Evolutionary conservation across 371 early-diverging fungal genomes (phyloP).

Genomic region (Rhizomucor pusillus): DNA sequence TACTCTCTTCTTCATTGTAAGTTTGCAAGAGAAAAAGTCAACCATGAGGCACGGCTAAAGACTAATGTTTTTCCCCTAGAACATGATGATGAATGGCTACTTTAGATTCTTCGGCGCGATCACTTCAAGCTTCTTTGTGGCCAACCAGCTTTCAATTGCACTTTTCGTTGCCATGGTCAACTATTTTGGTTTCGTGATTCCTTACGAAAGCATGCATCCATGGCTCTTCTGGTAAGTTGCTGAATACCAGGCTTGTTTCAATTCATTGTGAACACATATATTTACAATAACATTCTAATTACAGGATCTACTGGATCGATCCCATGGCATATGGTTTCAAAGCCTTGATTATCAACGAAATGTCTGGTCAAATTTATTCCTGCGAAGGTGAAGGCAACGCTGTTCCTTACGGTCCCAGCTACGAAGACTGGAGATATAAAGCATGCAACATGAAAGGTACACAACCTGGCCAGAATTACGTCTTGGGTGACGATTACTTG

Average conservation of each 20-base stretch:
- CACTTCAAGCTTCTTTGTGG: slow-evolving; percentile 47
- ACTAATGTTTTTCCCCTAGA: too few species aligned
- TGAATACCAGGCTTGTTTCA: too few species aligned
- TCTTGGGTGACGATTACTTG: slow-evolving; percentile 55
- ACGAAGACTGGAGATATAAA: slow-evolving; percentile 44
- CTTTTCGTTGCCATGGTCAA: slow-evolving; percentile 46
- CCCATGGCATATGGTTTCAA: slow-evolving; percentile 67
- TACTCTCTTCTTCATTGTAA: slow-evolving; percentile 31
- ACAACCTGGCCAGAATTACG: slow-evolving; percentile 39
- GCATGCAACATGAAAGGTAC: slow-evolving; percentile 55
- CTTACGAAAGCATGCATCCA: slow-evolving; percentile 31
- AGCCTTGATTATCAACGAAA: slow-evolving; percentile 64
- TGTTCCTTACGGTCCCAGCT: slow-evolving; percentile 42
- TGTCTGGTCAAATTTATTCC: slow-evolving; percentile 34
- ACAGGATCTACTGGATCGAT: slow-evolving; percentile 60
- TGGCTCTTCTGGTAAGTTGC: slow-evolving; percentile 55
- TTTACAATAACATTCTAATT: too few species aligned
- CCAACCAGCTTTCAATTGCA: slow-evolving; percentile 47
- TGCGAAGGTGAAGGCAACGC: slow-evolving; percentile 42
- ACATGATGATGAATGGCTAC: slow-evolving; percentile 46
- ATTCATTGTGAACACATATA: too few species aligned
- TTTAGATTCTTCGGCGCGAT: slow-evolving; percentile 54
- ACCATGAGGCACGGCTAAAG: too few species aligned
- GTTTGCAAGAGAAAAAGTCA: too few species aligned
- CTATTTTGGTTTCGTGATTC: slow-evolving; percentile 52